Percentiles rank a stretch among this genome's conserved stretches.
These are phyloP conservation scores for Hymenoscyphus scutula DNA, from an alignment of 2,329 filamentous ascomycete genomes.

Conservation along the genomic window DNA sequence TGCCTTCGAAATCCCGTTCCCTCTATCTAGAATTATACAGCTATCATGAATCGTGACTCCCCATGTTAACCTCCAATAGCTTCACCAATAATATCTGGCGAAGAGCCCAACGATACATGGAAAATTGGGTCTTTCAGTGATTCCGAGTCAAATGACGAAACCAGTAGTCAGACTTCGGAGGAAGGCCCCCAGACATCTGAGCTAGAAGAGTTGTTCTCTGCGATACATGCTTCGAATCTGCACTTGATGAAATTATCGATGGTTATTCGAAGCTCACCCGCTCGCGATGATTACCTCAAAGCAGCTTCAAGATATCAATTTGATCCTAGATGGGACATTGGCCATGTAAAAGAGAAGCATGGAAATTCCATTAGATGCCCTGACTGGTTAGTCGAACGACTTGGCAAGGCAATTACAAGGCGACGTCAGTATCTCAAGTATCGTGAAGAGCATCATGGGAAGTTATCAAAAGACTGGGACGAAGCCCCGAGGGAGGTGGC, in stretches of 20 bases:
- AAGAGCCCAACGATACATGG: constrained; percentile 24
- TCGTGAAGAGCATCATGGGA: constrained; percentile 32
- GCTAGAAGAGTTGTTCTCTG: constrained; percentile 24
- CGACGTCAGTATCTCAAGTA: constrained; percentile 36
- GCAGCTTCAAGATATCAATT: constrained; percentile 25
- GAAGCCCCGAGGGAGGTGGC: constrained; percentile 2
- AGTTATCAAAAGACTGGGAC: constrained; percentile 15
- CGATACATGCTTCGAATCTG: constrained; percentile 23
- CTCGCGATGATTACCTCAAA: constrained; percentile 30
- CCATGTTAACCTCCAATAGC: constrained; percentile 12
- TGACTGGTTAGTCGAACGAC: constrained; percentile 28
- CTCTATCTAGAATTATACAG: too few species aligned
- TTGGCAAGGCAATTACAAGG: constrained; percentile 35
- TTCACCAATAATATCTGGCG: constrained; percentile 23
- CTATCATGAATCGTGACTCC: too few species aligned
- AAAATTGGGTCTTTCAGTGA: background rate
- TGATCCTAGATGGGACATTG: constrained; percentile 21
- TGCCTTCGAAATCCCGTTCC: too few species aligned
- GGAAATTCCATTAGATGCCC: constrained; percentile 16
- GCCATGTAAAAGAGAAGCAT: constrained; percentile 29
- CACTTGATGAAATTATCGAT: constrained; percentile 30
- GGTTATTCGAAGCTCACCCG: constrained; percentile 26
- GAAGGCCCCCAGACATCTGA: constrained; percentile 23
- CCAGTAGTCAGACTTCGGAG: background rate
- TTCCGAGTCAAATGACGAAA: constrained; percentile 17